A percentile compares a stretch with the other conserved stretches of the same genome.
Conservation (phyloP, 306 rosid genomes). For the Dryas drummondii region DNA sequence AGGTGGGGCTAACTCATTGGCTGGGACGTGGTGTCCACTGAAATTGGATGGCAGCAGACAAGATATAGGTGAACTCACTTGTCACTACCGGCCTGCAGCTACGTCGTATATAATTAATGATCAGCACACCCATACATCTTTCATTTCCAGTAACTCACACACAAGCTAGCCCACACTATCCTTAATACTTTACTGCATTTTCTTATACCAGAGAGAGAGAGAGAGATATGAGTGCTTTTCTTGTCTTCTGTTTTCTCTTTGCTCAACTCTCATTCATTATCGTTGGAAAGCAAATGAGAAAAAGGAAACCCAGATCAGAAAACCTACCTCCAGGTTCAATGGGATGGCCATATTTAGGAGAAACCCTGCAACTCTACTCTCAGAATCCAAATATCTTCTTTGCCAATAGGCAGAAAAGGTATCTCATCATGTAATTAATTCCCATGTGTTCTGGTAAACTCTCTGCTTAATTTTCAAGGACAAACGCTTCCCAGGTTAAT, state of each 20-base stretch:
- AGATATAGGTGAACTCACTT: neutral
- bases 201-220: too few relatives aligned
- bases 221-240: neutral
- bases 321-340: constrained; percentile 30
- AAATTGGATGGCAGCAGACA: neutral
- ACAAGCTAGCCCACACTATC: neutral
- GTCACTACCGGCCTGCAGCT: neutral
- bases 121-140: neutral
- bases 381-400: constrained; percentile 29
- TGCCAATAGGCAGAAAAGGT: constrained; percentile 22
- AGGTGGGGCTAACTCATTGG: too few relatives aligned
- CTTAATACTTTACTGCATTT: neutral
- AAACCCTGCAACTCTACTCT: constrained; percentile 29
- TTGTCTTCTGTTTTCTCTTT: neutral
- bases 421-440: neutral
- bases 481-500: too few relatives aligned
- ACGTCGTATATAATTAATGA: neutral
- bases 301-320: neutral
- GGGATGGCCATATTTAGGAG: constrained; percentile 32
- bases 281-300: constrained; percentile 3
- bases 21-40: neutral
- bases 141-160: neutral
- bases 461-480: too few relatives aligned
- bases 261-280: neutral
- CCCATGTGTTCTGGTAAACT: too few relatives aligned